phyloP scores from a whole-genome alignment of 2,329 filamentous ascomycete species.

The Seiridium cupressi region DNA sequence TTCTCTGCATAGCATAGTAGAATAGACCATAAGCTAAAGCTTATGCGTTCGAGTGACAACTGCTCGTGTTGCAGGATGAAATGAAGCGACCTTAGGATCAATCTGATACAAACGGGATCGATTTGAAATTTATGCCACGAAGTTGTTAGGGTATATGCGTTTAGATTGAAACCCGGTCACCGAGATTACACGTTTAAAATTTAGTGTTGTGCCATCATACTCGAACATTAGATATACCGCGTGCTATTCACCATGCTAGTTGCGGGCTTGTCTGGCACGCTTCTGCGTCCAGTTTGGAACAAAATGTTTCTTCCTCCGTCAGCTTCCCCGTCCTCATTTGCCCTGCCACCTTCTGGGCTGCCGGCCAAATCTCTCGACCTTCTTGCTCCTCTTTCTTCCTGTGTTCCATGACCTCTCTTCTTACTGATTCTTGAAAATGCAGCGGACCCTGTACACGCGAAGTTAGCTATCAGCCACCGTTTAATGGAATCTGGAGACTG shows the following conservation, averaged over 20 bases:
- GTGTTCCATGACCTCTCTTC: slow-evolving; percentile 25
- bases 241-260: slow-evolving; percentile 10
- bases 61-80: no score
- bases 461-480: neutral
- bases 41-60: no score
- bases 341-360: slow-evolving; percentile 19
- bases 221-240: neutral
- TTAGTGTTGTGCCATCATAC: neutral
- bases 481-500: no score
- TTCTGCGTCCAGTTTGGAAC: slow-evolving; percentile 17
- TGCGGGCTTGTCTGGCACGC: slow-evolving; percentile 1
- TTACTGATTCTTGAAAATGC: slow-evolving; percentile 23
- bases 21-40: no score
- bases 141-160: no score
- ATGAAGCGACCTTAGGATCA: no score
- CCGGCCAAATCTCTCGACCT: slow-evolving; percentile 29
- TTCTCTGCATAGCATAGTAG: no score
- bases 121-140: no score
- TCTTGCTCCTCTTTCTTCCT: slow-evolving; percentile 19
- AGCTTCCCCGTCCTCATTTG: slow-evolving; percentile 20
- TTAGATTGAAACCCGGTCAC: no score
- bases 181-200: neutral
- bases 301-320: slow-evolving; percentile 26
- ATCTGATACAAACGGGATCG: no score
- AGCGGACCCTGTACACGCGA: neutral